Evolutionary conservation across 805 yeast species (phyloP).

Genomic region (Pichia paraexigua): DNA sequence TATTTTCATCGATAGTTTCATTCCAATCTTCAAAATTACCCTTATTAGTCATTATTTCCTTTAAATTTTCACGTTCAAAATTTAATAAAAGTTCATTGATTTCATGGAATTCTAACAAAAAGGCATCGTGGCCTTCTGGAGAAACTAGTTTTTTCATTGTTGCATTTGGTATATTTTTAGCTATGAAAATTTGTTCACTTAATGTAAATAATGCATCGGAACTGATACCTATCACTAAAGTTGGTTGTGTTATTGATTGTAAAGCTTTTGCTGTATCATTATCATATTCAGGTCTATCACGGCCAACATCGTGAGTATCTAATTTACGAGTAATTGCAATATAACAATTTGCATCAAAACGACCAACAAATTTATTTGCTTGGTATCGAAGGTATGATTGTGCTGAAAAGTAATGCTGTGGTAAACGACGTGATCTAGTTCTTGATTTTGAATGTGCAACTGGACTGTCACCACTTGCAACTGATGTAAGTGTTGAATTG

Average conservation of each 20-base stretch:
- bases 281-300: conserved; percentile 49
- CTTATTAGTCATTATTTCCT: conserved; percentile 51
- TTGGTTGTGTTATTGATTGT: conserved; percentile 57
- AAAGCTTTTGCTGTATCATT: conserved; percentile 45
- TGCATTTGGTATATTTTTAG: conserved; percentile 65
- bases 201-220: conserved; percentile 92
- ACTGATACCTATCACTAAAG: conserved; percentile 78
- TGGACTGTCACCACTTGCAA: neutral
- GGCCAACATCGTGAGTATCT: conserved; percentile 89
- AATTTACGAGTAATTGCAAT: conserved; percentile 87
- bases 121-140: conserved; percentile 97
- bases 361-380: conserved; percentile 77
- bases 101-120: conserved; percentile 76
- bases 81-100: conserved; percentile 64
- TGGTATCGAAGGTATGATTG: conserved; percentile 93
- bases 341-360: conserved; percentile 97
- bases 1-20: conserved; percentile 38
- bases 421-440: conserved; percentile 31
- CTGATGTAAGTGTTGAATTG: conserved; percentile 3
- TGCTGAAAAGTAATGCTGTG: conserved; percentile 77
- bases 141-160: conserved; percentile 67
- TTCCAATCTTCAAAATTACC: conserved; percentile 39
- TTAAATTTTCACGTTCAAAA: conserved; percentile 52
- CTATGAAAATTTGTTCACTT: conserved; percentile 82
- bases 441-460: conserved; percentile 27